phyloP scores from a whole-genome alignment of 495 filamentous ascomycete genomes.

The Aspergillus ostianus region DNA sequence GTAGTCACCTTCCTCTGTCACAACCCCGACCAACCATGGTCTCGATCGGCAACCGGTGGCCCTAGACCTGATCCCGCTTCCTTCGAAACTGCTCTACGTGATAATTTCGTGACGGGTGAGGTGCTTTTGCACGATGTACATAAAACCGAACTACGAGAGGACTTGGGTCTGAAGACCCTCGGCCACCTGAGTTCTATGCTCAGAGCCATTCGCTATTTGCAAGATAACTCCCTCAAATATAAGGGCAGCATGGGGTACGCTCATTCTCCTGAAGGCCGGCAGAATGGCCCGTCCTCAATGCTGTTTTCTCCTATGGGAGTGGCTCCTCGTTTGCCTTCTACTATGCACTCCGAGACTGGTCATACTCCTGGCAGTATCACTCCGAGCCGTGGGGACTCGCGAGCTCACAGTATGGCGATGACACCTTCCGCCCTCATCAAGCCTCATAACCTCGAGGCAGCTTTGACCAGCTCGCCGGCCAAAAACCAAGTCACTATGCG shows the following conservation, averaged over 20 bases:
- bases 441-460: neutral
- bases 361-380: neutral
- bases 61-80: slow-evolving; percentile 49
- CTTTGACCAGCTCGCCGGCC: neutral
- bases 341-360: neutral
- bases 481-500: neutral
- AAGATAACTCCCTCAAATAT: slow-evolving; percentile 41
- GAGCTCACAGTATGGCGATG: neutral
- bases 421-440: neutral
- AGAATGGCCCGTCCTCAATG: neutral
- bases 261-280: neutral
- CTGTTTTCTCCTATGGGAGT: neutral
- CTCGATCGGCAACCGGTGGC: slow-evolving; percentile 21
- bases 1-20: slow-evolving; percentile 65
- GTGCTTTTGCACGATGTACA: slow-evolving; percentile 55
- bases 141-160: slow-evolving; percentile 42
- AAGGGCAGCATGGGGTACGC: slow-evolving; percentile 8
- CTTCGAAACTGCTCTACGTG: slow-evolving; percentile 54
- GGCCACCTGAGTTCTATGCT: slow-evolving; percentile 46
- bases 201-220: slow-evolving; percentile 47
- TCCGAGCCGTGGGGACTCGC: slow-evolving; percentile 1
- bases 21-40: slow-evolving; percentile 42
- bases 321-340: neutral
- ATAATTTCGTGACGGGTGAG: slow-evolving; percentile 60
- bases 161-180: slow-evolving; percentile 48